phyloP scores from a whole-genome alignment of 1,284 basidiomycete species.

The Leccinum angustisporum region DNA sequence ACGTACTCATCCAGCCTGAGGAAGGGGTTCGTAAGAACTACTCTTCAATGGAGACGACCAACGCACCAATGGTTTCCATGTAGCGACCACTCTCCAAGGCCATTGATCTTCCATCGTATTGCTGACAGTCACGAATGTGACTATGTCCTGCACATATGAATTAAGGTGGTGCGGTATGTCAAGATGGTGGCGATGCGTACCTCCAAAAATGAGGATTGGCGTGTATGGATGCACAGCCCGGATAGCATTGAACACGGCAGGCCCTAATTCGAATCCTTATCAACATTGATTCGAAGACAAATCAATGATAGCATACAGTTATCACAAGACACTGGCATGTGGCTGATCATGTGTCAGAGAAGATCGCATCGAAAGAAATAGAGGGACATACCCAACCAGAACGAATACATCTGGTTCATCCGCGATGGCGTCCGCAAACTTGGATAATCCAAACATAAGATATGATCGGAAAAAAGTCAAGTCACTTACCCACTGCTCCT shows the following conservation, averaged over 20 bases:
- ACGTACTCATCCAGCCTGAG: conserved; percentile 37
- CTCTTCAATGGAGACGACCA: not conserved
- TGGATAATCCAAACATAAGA: not conserved
- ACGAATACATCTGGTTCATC: conserved; percentile 84
- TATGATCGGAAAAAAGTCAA: not conserved
- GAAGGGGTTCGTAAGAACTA: not conserved
- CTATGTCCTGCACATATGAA: conserved; percentile 51
- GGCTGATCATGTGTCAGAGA: conserved; percentile 37
- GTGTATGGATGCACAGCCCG: conserved; percentile 70
- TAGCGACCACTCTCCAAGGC: conserved; percentile 80
- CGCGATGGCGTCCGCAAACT: conserved; percentile 76
- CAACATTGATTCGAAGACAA: not conserved
- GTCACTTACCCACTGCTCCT: conserved; percentile 62
- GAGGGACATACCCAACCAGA: conserved; percentile 54
- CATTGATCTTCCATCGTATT: conserved; percentile 63
- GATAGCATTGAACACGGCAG: conserved; percentile 71
- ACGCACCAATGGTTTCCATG: conserved; percentile 80
- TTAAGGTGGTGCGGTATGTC: not conserved
- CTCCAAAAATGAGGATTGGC: conserved; percentile 81
- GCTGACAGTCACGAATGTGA: conserved; percentile 77
- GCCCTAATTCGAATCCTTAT: conserved; percentile 42
- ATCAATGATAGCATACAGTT: conserved; percentile 44
- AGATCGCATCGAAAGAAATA: not conserved
- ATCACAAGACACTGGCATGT: conserved; percentile 68
- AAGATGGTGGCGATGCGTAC: conserved; percentile 25